These are phyloP conservation scores for Beauveria asiatica DNA, from an alignment of 2,329 filamentous ascomycete species.

Conservation along the genomic window DNA sequence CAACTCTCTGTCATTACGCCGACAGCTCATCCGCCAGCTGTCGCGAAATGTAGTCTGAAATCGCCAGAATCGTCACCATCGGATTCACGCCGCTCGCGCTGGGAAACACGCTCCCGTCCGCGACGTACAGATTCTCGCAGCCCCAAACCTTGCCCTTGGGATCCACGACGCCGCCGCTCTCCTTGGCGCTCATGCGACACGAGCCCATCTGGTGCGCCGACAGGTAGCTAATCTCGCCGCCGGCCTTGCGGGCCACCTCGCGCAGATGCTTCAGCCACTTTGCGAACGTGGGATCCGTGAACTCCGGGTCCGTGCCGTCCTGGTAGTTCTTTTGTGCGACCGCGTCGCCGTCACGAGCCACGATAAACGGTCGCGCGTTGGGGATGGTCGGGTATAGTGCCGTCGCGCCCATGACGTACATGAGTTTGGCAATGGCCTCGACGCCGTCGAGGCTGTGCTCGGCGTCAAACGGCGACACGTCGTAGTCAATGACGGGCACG, in stretches of 20 bases:
- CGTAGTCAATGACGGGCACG: conserved; percentile 59
- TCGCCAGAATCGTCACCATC: conserved; percentile 70
- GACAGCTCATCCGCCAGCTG: conserved; percentile 40
- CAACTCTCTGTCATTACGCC: background rate
- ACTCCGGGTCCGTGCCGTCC: conserved; percentile 29
- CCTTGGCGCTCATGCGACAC: conserved; percentile 58
- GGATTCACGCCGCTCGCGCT: conserved; percentile 73
- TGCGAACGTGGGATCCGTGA: conserved; percentile 52
- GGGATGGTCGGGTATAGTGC: conserved; percentile 65
- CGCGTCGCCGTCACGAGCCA: conserved; percentile 18
- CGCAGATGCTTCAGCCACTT: conserved; percentile 49
- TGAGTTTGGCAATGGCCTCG: conserved; percentile 64
- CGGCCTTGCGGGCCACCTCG: conserved; percentile 35
- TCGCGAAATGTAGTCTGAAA: conserved; percentile 56
- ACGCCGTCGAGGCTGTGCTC: conserved; percentile 63
- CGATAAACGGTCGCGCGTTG: conserved; percentile 54
- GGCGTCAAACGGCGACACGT: conserved; percentile 61
- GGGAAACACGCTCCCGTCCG: conserved; percentile 69
- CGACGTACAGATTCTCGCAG: conserved; percentile 55
- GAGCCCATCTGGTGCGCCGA: conserved; percentile 80
- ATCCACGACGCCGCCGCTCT: conserved; percentile 49
- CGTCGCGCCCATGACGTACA: conserved; percentile 68
- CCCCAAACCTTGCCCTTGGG: conserved; percentile 56
- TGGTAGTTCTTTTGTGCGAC: conserved; percentile 14
- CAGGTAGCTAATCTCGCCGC: conserved; percentile 45